Evolutionary conservation across 1,284 basidiomycete genomes (phyloP), one percentile per base, ranked within the genome.

Genomic region (Apiotrichum mycotoxinovorans): DNA sequence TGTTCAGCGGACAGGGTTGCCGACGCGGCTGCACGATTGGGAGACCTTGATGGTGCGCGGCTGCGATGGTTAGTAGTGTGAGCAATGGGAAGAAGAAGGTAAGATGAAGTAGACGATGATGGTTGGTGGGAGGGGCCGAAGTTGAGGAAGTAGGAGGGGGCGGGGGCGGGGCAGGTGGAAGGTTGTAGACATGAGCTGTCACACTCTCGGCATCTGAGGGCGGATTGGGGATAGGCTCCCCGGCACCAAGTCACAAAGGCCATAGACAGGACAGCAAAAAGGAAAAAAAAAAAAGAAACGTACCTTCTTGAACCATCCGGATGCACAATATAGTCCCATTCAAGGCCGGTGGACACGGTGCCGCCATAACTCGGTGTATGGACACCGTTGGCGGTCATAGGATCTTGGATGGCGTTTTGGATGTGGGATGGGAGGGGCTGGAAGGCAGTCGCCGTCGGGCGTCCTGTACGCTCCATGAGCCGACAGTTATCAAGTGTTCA

Each of bases 301-400:
- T 52, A 74, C 74, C 69, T 73, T 47, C 66, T 62, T 35, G 66
- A 59, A n/a, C 70, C 68, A 26, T 70, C 65, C 50, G 66, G 62
- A 43, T 67, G 65, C 20, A 71, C 63, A 25, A 72, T 66, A 54
- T 66, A 75, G 38, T 77, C 75, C 73, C 74, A 77, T 52, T 77
- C 73, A 45, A 66, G 69, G 18, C 75, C 75, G 8, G 75, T 74
- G 51, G 68, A 77, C 65, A 84, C 82, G 67, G 80, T 77, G 38
- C 83, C 83, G 60, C 83, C 83, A 71, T 86, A 83, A 11, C 67
- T 81, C 54, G 84, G 82, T 23, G 83, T 82, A 57, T 77, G 72
- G 52, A 79, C 69, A 58, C 80, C 78, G 40, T 57, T 60, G 25
- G 43, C 64, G 54, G 47, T 70, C 69, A 51, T 73, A 66, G 42